Conservation (phyloP, 345 rosid genomes). For the Mangifera indica region DNA sequence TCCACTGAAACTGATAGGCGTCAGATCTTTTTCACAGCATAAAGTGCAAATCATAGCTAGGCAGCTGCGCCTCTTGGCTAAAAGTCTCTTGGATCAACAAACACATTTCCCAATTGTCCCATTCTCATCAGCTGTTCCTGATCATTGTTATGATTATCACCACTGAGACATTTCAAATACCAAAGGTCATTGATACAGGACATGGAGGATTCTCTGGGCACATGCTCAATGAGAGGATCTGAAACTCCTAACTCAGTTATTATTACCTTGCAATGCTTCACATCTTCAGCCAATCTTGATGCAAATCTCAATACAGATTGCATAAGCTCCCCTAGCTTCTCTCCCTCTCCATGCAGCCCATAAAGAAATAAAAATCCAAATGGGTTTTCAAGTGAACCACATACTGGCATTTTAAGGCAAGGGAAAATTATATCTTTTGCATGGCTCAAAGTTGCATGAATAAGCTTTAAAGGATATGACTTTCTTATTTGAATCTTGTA, state of each 20-base stretch:
- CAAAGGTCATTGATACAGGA: slow-evolving; percentile 47
- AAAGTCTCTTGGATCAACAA: slow-evolving; percentile 63
- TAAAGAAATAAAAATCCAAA: slow-evolving; percentile 49
- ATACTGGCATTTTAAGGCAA: slow-evolving; percentile 38
- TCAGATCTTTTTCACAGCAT: not conserved
- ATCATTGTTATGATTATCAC: not conserved
- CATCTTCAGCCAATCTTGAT: slow-evolving; percentile 35
- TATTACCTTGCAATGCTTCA: slow-evolving; percentile 41
- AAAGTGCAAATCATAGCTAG: not conserved
- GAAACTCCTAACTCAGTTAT: slow-evolving; percentile 40
- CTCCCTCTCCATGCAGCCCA: slow-evolving; percentile 53
- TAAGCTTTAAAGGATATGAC: slow-evolving; percentile 27
- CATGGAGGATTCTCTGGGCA: slow-evolving; percentile 31
- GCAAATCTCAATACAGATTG: slow-evolving; percentile 41
- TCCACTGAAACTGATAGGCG: not conserved
- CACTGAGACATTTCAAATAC: slow-evolving; percentile 40
- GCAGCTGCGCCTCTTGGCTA: slow-evolving; percentile 16
- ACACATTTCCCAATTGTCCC: slow-evolving; percentile 45
- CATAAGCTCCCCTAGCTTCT: slow-evolving; percentile 44
- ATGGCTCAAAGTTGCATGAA: slow-evolving; percentile 30
- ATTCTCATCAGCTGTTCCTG: slow-evolving; percentile 11
- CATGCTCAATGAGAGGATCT: slow-evolving; percentile 46
- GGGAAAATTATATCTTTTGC: slow-evolving; percentile 38
- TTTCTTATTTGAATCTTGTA: slow-evolving; percentile 34
- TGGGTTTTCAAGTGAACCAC: slow-evolving; percentile 29